Base-by-base conservation (phyloP, 345 rosid species). In the Pugionium dolabratum region DNA sequence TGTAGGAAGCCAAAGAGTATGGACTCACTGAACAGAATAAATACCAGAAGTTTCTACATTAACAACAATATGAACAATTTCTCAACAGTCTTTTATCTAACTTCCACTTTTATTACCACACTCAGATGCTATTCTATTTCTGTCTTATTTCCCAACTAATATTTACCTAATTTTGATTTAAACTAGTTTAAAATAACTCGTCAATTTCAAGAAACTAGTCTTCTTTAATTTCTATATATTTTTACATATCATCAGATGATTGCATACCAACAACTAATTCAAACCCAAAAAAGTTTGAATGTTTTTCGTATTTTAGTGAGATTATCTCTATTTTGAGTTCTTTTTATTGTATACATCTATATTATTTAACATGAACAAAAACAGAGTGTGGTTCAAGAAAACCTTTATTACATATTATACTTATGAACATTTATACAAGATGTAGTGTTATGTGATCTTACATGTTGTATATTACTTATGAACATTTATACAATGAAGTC, bases 1-100 rank as follows among this genome's bases (percentile, higher is more conserved):
- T 64, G 54, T 56, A 71, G 59, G 30, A 9, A 72, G 61, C 71
- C 50, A 58, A 42, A 64, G 47, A 72, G 66, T 37, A 64, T 57
- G 76, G 76, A 64, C 34, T 48, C 40, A 64, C 26, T 50, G 60
- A 57, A 42, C 40, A 28, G 34, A 65, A 41, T 41, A 33, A 57
- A 64, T 2, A 57, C 40, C 42, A 28, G 50, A 57, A 56, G 59
- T 41, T 64, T 63, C 11, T 50, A 10, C 44, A 27, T 42, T 36
- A 49, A 34, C 37, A 52, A 65, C 43, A 52, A 64, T 42, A 51
- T 25, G 36, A 66, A 66, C 11, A 59, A 36, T 66, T 1, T 66
- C 30, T 46, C 66, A 59, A 59, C 51, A 44, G 18, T 73, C 67
- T 45, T 18, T 18, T 65, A 60, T 60, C 74, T 60, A 52, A 36